Base-by-base conservation (phyloP, 2,329 filamentous ascomycete species). In the Pseudogymnoascus sp. region DNA sequence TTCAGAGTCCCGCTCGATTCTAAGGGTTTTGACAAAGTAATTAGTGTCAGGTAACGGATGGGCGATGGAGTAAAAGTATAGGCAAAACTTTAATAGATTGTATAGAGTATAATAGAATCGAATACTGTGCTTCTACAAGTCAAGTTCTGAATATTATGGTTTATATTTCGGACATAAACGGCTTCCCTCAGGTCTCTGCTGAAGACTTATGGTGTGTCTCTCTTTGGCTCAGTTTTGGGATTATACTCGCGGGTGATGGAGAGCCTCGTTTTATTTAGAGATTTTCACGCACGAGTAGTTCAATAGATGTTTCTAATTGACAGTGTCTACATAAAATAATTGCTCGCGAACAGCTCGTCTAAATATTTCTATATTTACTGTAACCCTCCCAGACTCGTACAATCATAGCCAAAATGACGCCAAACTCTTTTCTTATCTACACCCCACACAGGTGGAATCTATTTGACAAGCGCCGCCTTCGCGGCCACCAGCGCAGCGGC, bases 401-500 rank as follows among this genome's bases (percentile, higher is more conserved):
- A 57, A 57, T 57, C 51, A 16, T 57, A 57, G 51, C 51, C 51
- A 57, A 34, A 57, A 57, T 34, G 51, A 57, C 51, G 51, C 51
- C 51, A 57, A 8, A 57, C 51, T 57, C 51, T 57, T 57, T 34
- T 57, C 51, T 34, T 21, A 57, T 57, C 51, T 57, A 57, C 51
- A 57, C 51, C 23, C 26, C 23, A 54, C 47, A 31, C 23, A 54
- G 47, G 47, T 54, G 47, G 6, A 31, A 54, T 70, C 66, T 71
- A 74, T 63, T 71, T 73, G 12, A 72, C 59, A 18, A 73, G 42
- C 23, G 72, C 71, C 5, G 83, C 81, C 71, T 85, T 86, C 29
- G 82, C 78, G 4, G 87, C 84, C 8, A 88, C 86, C 61, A 86
- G 71, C 61, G 85, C 81, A 11, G 86, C 86, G 14, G 86, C 80